phyloP scores from a whole-genome alignment of 352 stramenopile genomes.

The Ophiocytium majus region DNA sequence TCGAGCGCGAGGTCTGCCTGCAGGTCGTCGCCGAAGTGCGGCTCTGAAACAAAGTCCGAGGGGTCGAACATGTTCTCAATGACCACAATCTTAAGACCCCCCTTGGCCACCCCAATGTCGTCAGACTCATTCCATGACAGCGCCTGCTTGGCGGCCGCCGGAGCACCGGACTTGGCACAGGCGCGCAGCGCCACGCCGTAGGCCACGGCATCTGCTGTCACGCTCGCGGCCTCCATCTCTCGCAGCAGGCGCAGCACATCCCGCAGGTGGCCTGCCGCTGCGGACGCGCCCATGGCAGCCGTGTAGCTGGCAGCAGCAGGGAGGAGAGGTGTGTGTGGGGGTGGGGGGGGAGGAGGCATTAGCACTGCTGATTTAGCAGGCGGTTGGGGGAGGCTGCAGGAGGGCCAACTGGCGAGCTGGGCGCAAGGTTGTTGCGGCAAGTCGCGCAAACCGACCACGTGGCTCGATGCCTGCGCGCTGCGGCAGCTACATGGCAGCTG shows the following conservation, averaged over 20 bases:
- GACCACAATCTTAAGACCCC: conserved; percentile 89
- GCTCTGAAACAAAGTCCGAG: conserved; percentile 66
- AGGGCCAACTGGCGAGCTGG: too few species aligned
- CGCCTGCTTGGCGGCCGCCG: conserved; percentile 7
- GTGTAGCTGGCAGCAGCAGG: not conserved
- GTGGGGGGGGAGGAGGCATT: too few species aligned
- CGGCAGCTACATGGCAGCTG: too few species aligned
- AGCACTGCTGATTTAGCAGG: too few species aligned
- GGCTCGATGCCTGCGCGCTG: too few species aligned
- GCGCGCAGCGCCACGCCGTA: conserved; percentile 14
- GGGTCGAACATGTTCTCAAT: conserved; percentile 91
- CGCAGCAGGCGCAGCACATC: conserved; percentile 5
- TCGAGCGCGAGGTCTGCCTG: conserved; percentile 64
- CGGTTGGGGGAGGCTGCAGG: too few species aligned
- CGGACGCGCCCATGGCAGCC: not conserved
- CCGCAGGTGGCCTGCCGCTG: not conserved
- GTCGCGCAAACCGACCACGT: too few species aligned
- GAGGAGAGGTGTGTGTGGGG: too few species aligned
- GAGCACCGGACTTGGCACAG: not conserved
- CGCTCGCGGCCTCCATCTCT: not conserved
- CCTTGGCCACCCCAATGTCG: conserved; percentile 78
- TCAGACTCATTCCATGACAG: conserved; percentile 86
- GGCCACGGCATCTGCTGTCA: not conserved
- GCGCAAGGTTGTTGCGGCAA: too few species aligned
- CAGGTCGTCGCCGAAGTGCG: conserved; percentile 66